Conservation (phyloP, 176 grass and related monocot species). For the Hordeum marinum region DNA sequence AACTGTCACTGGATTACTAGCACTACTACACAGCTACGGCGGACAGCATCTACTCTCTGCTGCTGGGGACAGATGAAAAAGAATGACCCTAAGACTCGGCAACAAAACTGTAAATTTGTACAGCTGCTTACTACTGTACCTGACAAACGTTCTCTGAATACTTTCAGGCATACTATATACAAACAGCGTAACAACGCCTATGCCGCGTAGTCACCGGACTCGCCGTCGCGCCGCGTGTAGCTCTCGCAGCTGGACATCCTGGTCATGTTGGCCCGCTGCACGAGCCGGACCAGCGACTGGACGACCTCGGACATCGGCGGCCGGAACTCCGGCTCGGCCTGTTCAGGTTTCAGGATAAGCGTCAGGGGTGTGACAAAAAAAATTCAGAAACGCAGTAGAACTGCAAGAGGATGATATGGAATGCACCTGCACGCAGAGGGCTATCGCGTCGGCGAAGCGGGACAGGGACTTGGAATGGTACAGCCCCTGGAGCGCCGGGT, state of each 20-base stretch:
- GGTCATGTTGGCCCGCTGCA: constrained; percentile 38
- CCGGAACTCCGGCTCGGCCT: constrained; percentile 74
- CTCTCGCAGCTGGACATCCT: not conserved
- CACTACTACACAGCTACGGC: not conserved
- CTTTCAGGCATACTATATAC: not conserved
- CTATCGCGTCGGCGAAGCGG: constrained; percentile 86
- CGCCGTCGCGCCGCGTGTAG: not conserved
- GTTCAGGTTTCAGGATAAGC: not conserved
- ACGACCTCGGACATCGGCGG: constrained; percentile 79
- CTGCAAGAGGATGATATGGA: not conserved
- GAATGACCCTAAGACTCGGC: not conserved
- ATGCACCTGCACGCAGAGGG: constrained; percentile 78
- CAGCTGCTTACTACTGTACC: not conserved
- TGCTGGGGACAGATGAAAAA: not conserved
- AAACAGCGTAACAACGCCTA: not conserved
- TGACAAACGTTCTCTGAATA: not conserved
- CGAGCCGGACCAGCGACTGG: constrained; percentile 51
- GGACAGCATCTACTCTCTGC: not conserved
- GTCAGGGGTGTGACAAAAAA: not conserved
- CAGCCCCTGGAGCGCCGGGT: constrained; percentile 76
- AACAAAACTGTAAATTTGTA: not conserved
- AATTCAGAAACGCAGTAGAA: not conserved
- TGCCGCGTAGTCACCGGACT: constrained; percentile 20
- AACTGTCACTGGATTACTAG: no score
- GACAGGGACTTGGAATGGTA: constrained; percentile 93